Evolutionary conservation across 345 rosid species (phyloP), one percentile per base, ranked within the genome.

Genomic region (Firmiana major): DNA sequence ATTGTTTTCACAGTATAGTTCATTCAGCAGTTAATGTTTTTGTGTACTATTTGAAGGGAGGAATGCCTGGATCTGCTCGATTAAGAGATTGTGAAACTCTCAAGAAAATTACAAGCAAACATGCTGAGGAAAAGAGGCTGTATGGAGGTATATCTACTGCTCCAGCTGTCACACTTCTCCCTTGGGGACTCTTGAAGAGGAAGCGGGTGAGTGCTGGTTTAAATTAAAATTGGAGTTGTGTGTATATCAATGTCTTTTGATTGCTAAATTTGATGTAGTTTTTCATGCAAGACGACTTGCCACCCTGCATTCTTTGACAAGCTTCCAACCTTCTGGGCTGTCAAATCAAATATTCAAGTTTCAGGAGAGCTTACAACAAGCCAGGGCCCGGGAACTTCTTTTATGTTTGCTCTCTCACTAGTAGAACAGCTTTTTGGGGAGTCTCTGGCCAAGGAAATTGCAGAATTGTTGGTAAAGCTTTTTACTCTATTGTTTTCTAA

Each of bases 271-370:
- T 80, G 70, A 80, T 82, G 82, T 86, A 85, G 89, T 79, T 82
- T 86, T 42, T 85, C 80, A 79, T 91, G 87, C 87, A 87, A 91
- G 98, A 86, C 84, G 76, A 91, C 98, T 28, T 86, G 98, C 82
- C 98, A 94, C 84, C 97, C 97, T 72, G 94, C 97, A 38, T 93
- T 94, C 81, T 71, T 71, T 54, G 12, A 90, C 85, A 86, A 84
- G 86, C 97, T 95, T 80, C 97, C 99, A 19, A 88, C 89, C 24
- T 90, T 92, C 76, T 93, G 98, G 97, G 96, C 99, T 63, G 99
- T 93, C 73, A 88, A 89, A 78, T 85, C 98, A n/a, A 92, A 89
- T 79, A 78, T 92, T 78, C 94, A 89, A 86, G 90, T 93, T 79
- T 93, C 98, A 9, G 91, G 93, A 68, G 97, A 90, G 84, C 91